Percentiles rank a stretch among this genome's conserved stretches.
phyloP scores from a whole-genome alignment of 1,284 basidiomycete genomes.

The Ceratobasidium sp. region DNA sequence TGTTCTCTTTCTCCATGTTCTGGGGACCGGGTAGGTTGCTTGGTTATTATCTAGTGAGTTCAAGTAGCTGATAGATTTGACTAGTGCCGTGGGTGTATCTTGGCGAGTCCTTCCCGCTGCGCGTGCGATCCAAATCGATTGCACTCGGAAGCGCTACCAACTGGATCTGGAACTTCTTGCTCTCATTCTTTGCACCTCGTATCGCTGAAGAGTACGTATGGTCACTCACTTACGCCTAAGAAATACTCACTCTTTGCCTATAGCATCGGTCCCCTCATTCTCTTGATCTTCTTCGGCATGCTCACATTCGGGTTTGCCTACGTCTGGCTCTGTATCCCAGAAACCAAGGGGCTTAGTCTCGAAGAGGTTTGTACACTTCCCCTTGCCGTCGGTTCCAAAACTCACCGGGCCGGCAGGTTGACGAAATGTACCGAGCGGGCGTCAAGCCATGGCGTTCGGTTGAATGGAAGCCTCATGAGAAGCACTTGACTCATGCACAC shows the following conservation, averaged over 20 bases:
- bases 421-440: slow-evolving; percentile 76
- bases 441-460: slow-evolving; percentile 76
- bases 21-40: slow-evolving; percentile 70
- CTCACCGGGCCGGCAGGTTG: slow-evolving; percentile 62
- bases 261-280: slow-evolving; percentile 79
- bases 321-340: slow-evolving; percentile 79
- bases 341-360: slow-evolving; percentile 78
- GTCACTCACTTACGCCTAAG: too few species aligned
- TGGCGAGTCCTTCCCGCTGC: slow-evolving; percentile 77
- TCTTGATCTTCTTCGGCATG: slow-evolving; percentile 82
- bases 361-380: slow-evolving; percentile 69
- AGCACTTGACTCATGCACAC: slow-evolving; percentile 30
- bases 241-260: background rate
- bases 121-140: slow-evolving; percentile 80
- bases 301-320: slow-evolving; percentile 76
- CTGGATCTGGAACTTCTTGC: slow-evolving; percentile 82
- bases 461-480: slow-evolving; percentile 66
- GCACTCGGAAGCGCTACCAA: slow-evolving; percentile 75
- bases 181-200: slow-evolving; percentile 75
- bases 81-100: slow-evolving; percentile 73
- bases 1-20: slow-evolving; percentile 78
- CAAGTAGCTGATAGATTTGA: slow-evolving; percentile 26
- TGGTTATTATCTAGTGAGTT: background rate
- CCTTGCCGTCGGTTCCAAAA: background rate
- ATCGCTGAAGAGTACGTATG: slow-evolving; percentile 68